Percentiles rank a stretch among this genome's conserved stretches.
Evolutionary conservation across 2,329 filamentous ascomycete genomes (phyloP).

Genomic region (Leptographium wingfieldii): DNA sequence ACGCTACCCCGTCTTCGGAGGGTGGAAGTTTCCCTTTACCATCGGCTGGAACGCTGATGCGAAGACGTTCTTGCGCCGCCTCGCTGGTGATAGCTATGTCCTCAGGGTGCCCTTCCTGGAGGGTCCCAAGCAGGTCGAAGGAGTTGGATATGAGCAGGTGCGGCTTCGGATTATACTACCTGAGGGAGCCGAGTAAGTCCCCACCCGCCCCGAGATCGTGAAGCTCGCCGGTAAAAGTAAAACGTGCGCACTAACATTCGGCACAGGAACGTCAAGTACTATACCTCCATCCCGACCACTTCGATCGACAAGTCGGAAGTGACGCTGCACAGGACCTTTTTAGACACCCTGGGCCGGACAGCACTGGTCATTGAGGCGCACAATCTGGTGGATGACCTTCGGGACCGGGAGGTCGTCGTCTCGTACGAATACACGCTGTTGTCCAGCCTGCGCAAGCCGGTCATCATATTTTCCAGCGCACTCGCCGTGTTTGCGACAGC

Average conservation of each 20-base stretch:
- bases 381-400: constrained; percentile 83
- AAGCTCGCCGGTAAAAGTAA: not conserved
- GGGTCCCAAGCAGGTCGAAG: constrained; percentile 75
- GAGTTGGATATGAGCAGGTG: constrained; percentile 72
- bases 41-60: constrained; percentile 91
- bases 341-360: constrained; percentile 86
- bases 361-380: constrained; percentile 65
- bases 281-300: constrained; percentile 55
- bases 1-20: constrained; percentile 90
- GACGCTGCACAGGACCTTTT: constrained; percentile 71
- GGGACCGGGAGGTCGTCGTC: constrained; percentile 72
- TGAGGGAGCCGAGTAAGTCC: constrained; percentile 71
- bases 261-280: constrained; percentile 63
- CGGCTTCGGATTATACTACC: constrained; percentile 75
- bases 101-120: constrained; percentile 89
- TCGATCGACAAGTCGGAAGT: constrained; percentile 45
- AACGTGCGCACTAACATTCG: constrained; percentile 23
- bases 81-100: constrained; percentile 58
- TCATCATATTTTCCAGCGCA: constrained; percentile 64
- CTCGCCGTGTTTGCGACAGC: constrained; percentile 60
- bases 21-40: constrained; percentile 96
- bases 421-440: constrained; percentile 73
- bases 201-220: not conserved
- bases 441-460: constrained; percentile 71
- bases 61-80: constrained; percentile 59